Evolutionary conservation across 371 early-diverging fungal species (phyloP).

Genomic region (Mucor saturninus): DNA sequence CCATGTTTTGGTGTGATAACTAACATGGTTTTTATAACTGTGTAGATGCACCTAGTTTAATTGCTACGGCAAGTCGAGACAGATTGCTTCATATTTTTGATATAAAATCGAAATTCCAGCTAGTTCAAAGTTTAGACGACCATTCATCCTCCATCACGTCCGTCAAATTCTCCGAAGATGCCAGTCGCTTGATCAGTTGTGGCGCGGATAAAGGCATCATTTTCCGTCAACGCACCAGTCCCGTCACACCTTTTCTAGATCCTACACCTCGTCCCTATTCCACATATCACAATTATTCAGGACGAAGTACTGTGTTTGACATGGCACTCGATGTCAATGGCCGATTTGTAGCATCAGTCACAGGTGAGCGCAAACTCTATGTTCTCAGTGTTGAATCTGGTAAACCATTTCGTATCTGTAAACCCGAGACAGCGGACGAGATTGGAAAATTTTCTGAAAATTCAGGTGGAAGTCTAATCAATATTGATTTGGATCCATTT

Average conservation of each 20-base stretch:
- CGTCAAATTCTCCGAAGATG: conserved; percentile 70
- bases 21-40: neutral
- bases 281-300: conserved; percentile 74
- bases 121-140: conserved; percentile 83
- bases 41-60: conserved; percentile 47
- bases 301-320: conserved; percentile 78
- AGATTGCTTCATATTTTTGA: conserved; percentile 84
- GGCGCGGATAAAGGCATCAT: conserved; percentile 87
- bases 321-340: conserved; percentile 68
- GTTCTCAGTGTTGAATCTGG: conserved; percentile 70
- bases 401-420: conserved; percentile 65
- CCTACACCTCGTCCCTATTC: conserved; percentile 37
- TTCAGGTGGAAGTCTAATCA: conserved; percentile 64
- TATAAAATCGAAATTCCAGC: conserved; percentile 55
- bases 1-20: no score
- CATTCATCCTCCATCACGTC: conserved; percentile 87
- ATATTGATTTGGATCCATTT: conserved; percentile 72
- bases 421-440: conserved; percentile 64
- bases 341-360: conserved; percentile 65
- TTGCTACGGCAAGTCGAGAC: conserved; percentile 85
- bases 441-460: conserved; percentile 57
- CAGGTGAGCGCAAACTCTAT: conserved; percentile 74
- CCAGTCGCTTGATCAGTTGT: conserved; percentile 74
- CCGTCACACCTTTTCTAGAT: conserved; percentile 15
- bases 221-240: conserved; percentile 59